Conservation (phyloP, 148 eudicot species). For the Fagopyrum homotropicum region DNA sequence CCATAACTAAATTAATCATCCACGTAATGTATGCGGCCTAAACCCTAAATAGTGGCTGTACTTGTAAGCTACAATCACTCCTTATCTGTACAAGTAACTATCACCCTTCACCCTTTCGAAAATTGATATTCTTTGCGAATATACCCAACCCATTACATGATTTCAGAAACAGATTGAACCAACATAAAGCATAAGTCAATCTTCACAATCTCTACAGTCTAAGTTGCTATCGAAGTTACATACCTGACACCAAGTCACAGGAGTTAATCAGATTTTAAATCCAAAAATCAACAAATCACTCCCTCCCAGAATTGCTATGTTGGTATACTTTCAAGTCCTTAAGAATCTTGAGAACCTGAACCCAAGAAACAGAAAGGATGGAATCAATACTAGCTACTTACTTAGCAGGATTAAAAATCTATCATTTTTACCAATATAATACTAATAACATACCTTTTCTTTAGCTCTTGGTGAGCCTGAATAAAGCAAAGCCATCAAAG, state of each 20-base stretch:
- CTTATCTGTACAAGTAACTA: neutral
- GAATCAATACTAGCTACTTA: neutral
- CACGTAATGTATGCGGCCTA: too few species aligned
- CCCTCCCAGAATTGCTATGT: slow-evolving; percentile 1
- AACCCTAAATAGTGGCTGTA: too few species aligned
- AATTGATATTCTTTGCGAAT: neutral
- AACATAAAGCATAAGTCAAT: neutral
- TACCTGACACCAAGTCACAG: neutral
- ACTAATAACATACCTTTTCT: slow-evolving; percentile 51
- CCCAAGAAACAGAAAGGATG: neutral
- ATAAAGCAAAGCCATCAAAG: slow-evolving; percentile 63
- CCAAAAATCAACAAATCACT: neutral
- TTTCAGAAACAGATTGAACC: too few species aligned
- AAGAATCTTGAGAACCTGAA: slow-evolving; percentile 8
- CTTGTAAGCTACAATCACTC: too few species aligned
- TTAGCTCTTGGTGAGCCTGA: slow-evolving; percentile 72
- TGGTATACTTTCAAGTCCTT: slow-evolving; percentile 3
- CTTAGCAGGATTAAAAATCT: neutral
- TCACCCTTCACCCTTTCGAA: too few species aligned
- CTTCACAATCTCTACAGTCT: neutral
- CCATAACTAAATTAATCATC: too few species aligned
- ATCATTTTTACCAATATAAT: neutral
- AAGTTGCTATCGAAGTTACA: neutral
- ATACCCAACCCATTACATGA: too few species aligned
- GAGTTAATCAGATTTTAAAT: neutral